Percentiles rank a stretch among this genome's conserved stretches.
Conservation (phyloP, 345 rosid species). For the Euphorbia tirucalli region DNA sequence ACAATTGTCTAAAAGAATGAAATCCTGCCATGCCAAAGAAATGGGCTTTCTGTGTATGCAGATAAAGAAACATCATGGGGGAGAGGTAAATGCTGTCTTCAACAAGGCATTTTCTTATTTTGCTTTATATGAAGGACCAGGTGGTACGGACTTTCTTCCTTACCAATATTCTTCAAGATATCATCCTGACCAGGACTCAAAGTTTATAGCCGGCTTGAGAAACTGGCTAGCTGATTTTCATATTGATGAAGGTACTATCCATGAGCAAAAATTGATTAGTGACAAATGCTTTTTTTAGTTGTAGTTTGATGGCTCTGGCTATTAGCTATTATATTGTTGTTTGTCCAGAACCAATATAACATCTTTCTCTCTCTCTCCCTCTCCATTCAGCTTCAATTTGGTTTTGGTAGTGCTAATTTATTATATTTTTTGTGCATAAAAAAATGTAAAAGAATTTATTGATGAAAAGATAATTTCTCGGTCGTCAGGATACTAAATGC, state of each 20-base stretch:
- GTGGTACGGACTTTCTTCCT: constrained; percentile 40
- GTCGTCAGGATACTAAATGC: not conserved
- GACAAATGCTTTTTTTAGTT: not conserved
- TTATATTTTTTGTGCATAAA: too few species aligned
- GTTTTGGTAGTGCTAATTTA: too few species aligned
- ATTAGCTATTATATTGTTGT: not conserved
- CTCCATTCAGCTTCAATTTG: too few species aligned
- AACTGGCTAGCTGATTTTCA: constrained; percentile 38
- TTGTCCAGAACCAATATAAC: not conserved
- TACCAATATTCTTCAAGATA: constrained; percentile 60
- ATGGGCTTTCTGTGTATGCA: constrained; percentile 25
- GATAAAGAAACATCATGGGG: constrained; percentile 42
- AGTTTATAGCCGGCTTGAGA: constrained; percentile 40
- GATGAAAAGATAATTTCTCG: not conserved
- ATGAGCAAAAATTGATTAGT: not conserved
- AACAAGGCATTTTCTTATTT: constrained; percentile 59
- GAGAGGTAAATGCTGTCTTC: constrained; percentile 57
- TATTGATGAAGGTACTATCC: constrained; percentile 42
- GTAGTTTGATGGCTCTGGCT: not conserved
- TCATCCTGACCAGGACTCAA: constrained; percentile 40
- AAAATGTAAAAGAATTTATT: too few species aligned
- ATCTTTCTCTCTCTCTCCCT: not conserved
- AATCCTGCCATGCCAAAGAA: not conserved
- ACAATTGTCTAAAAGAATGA: not conserved
- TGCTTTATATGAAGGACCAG: constrained; percentile 53